Conservation (phyloP, 2,329 filamentous ascomycete species). For the Elsinoe batatas region DNA sequence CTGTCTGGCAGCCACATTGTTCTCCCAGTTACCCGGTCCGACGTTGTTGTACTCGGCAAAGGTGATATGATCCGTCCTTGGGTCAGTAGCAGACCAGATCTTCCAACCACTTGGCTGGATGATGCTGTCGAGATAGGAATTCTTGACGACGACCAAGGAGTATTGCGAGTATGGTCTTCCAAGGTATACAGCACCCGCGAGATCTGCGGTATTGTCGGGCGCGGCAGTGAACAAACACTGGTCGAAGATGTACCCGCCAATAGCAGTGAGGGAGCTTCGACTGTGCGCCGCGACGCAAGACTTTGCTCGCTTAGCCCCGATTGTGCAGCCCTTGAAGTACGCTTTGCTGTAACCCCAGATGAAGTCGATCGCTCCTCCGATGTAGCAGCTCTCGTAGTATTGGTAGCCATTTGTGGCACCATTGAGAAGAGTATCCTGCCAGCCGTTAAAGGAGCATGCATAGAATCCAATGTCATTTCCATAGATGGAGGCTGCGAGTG, state of each 20-base stretch:
- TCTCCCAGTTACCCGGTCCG: slow-evolving; percentile 27
- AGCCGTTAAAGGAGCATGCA: slow-evolving; percentile 24
- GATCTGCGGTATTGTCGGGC: slow-evolving; percentile 24
- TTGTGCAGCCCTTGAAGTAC: slow-evolving; percentile 34
- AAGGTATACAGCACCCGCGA: slow-evolving; percentile 24
- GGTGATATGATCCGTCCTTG: slow-evolving; percentile 19
- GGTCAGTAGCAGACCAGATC: slow-evolving; percentile 19
- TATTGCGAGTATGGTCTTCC: slow-evolving; percentile 20
- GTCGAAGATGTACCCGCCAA: slow-evolving; percentile 30
- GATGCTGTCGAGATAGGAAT: slow-evolving; percentile 19
- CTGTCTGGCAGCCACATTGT: slow-evolving; percentile 27
- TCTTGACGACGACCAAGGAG: slow-evolving; percentile 20
- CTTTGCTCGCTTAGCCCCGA: slow-evolving; percentile 27
- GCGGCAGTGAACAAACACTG: slow-evolving; percentile 26
- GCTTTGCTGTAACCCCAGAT: slow-evolving; percentile 36
- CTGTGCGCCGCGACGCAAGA: slow-evolving; percentile 33
- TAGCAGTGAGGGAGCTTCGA: slow-evolving; percentile 26
- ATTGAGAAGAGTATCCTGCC: slow-evolving; percentile 25
- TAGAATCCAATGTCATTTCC: slow-evolving; percentile 27
- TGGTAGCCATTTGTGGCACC: slow-evolving; percentile 30
- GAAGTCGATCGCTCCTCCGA: slow-evolving; percentile 36
- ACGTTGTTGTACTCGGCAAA: slow-evolving; percentile 20
- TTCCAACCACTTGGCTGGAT: slow-evolving; percentile 25
- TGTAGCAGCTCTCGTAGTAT: slow-evolving; percentile 30
- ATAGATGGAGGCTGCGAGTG: slow-evolving; percentile 27